Evolutionary conservation across 306 rosid genomes (phyloP), one percentile per base, ranked within the genome.

Genomic region (Rubus idaeus): DNA sequence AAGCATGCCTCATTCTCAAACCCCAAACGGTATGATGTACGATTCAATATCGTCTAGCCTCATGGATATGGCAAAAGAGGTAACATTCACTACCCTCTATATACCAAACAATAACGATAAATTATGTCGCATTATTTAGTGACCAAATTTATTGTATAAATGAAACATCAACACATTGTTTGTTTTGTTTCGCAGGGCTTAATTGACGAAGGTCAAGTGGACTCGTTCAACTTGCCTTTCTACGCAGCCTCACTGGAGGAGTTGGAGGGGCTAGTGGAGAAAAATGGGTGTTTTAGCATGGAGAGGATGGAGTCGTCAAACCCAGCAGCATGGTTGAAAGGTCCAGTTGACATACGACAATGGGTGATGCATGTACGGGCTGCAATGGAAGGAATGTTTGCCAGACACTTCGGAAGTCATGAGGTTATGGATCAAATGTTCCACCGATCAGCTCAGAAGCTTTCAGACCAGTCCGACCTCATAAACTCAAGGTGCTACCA

Each of bases 41-140:
- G 82, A 85, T 21, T 40, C 21, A 4, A 68, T 87, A 69, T 82
- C 81, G 10, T 75, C 75, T 2, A 69, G 70, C 46, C 84, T 87
- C 50, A 45, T 44, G 83, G 91, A 89, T 3, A 80, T 89, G 83
- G 87, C 78, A 14, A 78, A 74, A 11, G 83, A 87, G 93, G 93
- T 87, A 81, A 50, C 11, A 47, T 10, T 50, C 55, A 12, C 18
- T 16, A 4, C 16, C 1, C 11, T 30, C 1, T 47, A 47, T 10
- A 1, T 16, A 16, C 1, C 5, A 18, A 30, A 50, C n/a, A 17
- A 16, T 30, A 30, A 30, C 35, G 35, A 30, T 30, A 0, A 30
- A 30, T 30, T 30, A 30, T 52, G 57, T 52, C 57, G 17, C 57
- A 16, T 52, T 16, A 17, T 17, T 52, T 52, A 20, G 57, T 17